A percentile compares a stretch with the other conserved stretches of the same genome.
Conservation (phyloP, 2,329 filamentous ascomycete genomes). For the Pseudopithomyces maydicus region DNA sequence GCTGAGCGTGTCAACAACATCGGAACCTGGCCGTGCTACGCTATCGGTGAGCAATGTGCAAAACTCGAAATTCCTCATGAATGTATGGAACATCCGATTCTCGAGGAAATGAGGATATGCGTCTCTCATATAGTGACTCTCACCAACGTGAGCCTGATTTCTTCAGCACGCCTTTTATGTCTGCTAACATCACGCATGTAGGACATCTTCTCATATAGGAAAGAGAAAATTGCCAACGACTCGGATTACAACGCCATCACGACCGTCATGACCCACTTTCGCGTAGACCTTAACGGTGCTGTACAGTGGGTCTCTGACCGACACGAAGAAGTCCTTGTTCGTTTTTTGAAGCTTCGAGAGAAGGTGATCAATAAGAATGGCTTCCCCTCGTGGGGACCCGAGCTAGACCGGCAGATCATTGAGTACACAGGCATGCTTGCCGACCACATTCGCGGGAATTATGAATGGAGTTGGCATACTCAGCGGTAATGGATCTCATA, state of each 20-base stretch:
- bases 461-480: slow-evolving; percentile 1
- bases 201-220: neutral
- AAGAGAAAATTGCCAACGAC: neutral
- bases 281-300: neutral
- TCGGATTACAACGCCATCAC: neutral
- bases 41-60: neutral
- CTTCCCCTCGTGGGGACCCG: neutral
- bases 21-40: neutral
- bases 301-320: neutral
- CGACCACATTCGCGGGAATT: neutral
- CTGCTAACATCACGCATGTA: neutral
- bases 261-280: neutral
- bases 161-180: neutral
- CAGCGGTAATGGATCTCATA: neutral
- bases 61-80: neutral
- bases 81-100: neutral
- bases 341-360: neutral
- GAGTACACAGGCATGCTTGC: neutral
- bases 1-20: neutral
- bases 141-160: neutral
- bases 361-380: neutral
- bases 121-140: neutral
- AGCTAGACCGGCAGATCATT: neutral
- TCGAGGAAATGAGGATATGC: neutral
- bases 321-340: slow-evolving; percentile 1